Evolutionary conservation across 768 basidiomycete genomes (phyloP), one percentile per base, ranked within the genome.

Genomic region (Butyriboletus loyo): DNA sequence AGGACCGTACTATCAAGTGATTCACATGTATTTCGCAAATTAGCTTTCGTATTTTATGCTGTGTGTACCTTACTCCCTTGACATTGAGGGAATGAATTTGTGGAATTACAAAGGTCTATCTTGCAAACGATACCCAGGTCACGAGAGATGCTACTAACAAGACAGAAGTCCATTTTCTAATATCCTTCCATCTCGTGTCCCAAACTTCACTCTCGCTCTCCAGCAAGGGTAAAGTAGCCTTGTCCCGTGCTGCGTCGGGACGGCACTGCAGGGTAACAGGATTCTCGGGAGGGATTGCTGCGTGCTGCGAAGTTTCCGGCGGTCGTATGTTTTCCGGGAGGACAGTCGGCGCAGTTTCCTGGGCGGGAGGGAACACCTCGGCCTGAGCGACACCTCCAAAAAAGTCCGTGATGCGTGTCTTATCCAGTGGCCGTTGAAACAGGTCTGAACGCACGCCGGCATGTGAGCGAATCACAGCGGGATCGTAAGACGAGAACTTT

Each of bases 361-460:
- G 42, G 1, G 44, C 19, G 31, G 40, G 30, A 40, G 62, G 62
- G n/a, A 72, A 66, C 15, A 93, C 73, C 60, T 98, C 92, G 0
- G 87, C 91, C 53, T 88, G 86, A 15, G 89, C 77, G 17, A 97
- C 91, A 1, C 91, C 94, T 3, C 92, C 92, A 60, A 94, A 86
- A 66, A 94, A 94, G 67, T 93, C 90, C 4, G 90, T 92, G 49
- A 93, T 77, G 10, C 80, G 75, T 1, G 82, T 75, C 36, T 78
- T 70, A 42, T 81, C 75, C n/a, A 92, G 75, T 7, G 81, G 76
- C 39, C 88, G 78, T 9, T 66, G 67, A 73, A 92, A 98, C 17
- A 94, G 78, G 66, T 91, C 89, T 24, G 83, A 83, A 46, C 94
- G 86, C 19, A 98, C 86, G n/a, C 96, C 96, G 0, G 94, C 80